Percentiles rank a stretch among this genome's conserved stretches.
These are phyloP conservation scores for Lactarius hatsudake DNA, from an alignment of 768 basidiomycete genomes.

Conservation along the genomic window DNA sequence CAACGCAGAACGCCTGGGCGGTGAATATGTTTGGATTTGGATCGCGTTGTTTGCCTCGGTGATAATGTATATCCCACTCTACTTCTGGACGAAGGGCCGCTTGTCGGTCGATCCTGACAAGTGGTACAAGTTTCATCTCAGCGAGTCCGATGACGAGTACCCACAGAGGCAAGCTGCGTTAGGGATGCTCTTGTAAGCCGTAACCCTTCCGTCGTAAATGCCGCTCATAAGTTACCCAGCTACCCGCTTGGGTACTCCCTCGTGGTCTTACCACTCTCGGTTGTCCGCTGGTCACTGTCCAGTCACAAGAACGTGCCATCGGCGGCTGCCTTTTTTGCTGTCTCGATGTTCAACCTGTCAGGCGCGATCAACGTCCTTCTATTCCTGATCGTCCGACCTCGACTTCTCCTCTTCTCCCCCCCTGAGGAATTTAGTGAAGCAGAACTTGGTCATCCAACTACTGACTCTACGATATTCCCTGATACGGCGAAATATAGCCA, in stretches of 20 bases:
- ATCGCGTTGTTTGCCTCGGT: conserved; percentile 37
- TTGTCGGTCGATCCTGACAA: conserved; percentile 33
- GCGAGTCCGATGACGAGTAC: conserved; percentile 14
- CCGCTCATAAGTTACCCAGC: conserved; percentile 27
- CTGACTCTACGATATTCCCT: not conserved
- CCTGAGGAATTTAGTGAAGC: not conserved
- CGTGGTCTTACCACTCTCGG: conserved; percentile 40
- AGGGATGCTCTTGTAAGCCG: conserved; percentile 33
- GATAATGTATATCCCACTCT: conserved; percentile 38
- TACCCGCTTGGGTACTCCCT: conserved; percentile 42
- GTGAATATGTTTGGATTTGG: conserved; percentile 50
- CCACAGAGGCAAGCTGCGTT: conserved; percentile 15
- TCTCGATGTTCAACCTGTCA: conserved; percentile 39
- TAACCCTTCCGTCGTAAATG: not conserved
- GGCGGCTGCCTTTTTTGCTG: conserved; percentile 36
- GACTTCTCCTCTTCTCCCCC: conserved; percentile 35
- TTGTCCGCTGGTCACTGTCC: conserved; percentile 42
- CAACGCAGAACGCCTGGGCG: conserved; percentile 36
- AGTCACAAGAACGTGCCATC: conserved; percentile 27
- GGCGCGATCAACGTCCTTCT: conserved; percentile 43
- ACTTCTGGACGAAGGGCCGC: conserved; percentile 39
- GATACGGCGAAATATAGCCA: not conserved
- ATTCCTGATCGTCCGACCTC: conserved; percentile 37
- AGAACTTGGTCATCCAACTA: not conserved
- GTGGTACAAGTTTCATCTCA: conserved; percentile 38